These are phyloP conservation scores for Trichophyton rubrum DNA, from an alignment of 2,329 filamentous ascomycete genomes.

Conservation along the genomic window DNA sequence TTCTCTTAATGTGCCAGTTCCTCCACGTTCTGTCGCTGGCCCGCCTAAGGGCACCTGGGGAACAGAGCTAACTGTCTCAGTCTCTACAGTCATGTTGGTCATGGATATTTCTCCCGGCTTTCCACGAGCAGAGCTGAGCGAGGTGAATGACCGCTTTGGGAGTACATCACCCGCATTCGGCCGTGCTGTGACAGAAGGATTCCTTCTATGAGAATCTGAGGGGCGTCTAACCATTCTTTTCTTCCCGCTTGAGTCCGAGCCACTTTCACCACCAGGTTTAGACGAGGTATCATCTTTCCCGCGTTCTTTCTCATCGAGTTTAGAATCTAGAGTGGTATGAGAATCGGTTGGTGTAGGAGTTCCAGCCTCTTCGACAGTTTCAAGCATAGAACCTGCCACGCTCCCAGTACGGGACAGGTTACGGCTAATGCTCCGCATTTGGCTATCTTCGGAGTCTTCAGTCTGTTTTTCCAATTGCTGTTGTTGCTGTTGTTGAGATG, in stretches of 20 bases:
- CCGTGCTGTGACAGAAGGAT: constrained; percentile 29
- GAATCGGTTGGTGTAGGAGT: constrained; percentile 47
- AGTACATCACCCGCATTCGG: constrained; percentile 39
- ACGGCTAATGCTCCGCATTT: constrained; percentile 27
- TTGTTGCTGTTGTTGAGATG: neutral
- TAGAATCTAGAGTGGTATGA: constrained; percentile 28
- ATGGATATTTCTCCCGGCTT: constrained; percentile 63
- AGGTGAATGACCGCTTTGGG: constrained; percentile 55
- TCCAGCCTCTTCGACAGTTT: constrained; percentile 86
- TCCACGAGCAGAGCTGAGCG: constrained; percentile 50
- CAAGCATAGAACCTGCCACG: constrained; percentile 52
- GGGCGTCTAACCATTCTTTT: constrained; percentile 16
- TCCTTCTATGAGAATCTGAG: constrained; percentile 20
- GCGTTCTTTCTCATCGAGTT: constrained; percentile 12
- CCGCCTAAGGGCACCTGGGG: constrained; percentile 67
- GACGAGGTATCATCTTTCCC: constrained; percentile 15
- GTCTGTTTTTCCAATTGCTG: constrained; percentile 8
- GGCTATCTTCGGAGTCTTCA: constrained; percentile 13
- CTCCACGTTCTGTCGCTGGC: constrained; percentile 43
- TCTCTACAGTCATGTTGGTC: constrained; percentile 93
- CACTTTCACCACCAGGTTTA: constrained; percentile 46
- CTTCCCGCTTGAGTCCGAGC: constrained; percentile 41
- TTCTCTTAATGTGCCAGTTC: constrained; percentile 60
- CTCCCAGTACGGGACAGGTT: constrained; percentile 50
- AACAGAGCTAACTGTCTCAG: constrained; percentile 84